Percentiles rank a stretch among this genome's conserved stretches.
These are phyloP conservation scores for Musa schizocarpa DNA, from an alignment of 176 grass and related monocot species.

Conservation along the genomic window DNA sequence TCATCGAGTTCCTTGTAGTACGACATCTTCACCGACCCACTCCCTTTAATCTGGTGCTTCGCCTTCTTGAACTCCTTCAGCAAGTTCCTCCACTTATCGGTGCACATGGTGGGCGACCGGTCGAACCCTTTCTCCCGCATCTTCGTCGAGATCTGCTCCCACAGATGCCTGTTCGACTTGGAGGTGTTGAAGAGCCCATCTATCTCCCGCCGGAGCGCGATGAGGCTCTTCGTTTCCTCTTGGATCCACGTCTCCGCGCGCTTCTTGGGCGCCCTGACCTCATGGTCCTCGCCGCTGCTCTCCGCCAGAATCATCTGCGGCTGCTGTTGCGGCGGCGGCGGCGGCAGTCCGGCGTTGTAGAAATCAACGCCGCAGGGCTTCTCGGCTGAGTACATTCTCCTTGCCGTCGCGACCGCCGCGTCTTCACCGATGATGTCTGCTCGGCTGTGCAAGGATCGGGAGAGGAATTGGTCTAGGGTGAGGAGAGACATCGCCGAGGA, in stretches of 20 bases:
- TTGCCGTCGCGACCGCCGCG: background rate
- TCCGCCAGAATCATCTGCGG: constrained; percentile 38
- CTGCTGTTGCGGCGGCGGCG: constrained; percentile 35
- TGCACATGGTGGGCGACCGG: constrained; percentile 96
- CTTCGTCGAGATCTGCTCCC: constrained; percentile 88
- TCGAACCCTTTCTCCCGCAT: constrained; percentile 91
- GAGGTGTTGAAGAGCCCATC: constrained; percentile 88
- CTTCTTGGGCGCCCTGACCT: constrained; percentile 69
- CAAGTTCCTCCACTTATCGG: constrained; percentile 93
- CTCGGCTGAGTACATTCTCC: constrained; percentile 26
- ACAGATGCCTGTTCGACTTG: constrained; percentile 98
- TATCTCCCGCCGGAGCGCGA: constrained; percentile 67
- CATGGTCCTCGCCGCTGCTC: constrained; percentile 64
- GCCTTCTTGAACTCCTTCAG: constrained; percentile 99
- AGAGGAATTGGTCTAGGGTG: constrained; percentile 34
- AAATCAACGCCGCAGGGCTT: constrained; percentile 14
- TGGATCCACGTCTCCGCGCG: constrained; percentile 95
- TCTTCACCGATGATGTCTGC: constrained; percentile 4
- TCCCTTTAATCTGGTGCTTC: constrained; percentile 60
- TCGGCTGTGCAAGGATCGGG: constrained; percentile 5
- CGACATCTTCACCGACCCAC: constrained; percentile 66
- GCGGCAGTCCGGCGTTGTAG: constrained; percentile 20
- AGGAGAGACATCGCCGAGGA: constrained; percentile 31
- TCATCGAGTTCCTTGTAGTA: constrained; percentile 99
- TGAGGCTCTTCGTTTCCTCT: constrained; percentile 80